phyloP scores from a whole-genome alignment of 345 rosid species.

The Euphorbia pulcherrima region DNA sequence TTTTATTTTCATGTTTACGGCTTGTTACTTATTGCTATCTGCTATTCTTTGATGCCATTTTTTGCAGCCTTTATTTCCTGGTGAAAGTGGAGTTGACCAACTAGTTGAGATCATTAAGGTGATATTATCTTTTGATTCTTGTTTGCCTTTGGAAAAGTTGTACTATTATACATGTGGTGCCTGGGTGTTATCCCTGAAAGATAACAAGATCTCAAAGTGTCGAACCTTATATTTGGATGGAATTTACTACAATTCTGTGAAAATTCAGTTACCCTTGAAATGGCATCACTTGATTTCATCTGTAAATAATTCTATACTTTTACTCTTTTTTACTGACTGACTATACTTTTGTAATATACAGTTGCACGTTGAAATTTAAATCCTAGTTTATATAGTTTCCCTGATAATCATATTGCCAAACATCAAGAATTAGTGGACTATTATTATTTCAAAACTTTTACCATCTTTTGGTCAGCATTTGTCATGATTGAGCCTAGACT shows the following conservation, averaged over 20 bases:
- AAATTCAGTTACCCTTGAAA: background rate
- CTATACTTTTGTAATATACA: too few species aligned
- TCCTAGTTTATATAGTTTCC: background rate
- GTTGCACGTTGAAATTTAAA: constrained; percentile 9
- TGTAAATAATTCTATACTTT: constrained; percentile 1
- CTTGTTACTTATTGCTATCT: background rate
- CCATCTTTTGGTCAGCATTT: background rate
- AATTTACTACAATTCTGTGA: background rate
- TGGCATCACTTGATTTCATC: background rate
- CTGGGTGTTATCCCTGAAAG: background rate
- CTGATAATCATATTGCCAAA: background rate
- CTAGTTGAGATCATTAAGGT: constrained; percentile 98
- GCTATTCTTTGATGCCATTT: constrained; percentile 1
- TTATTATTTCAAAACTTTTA: background rate
- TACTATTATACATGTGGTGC: background rate
- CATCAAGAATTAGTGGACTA: background rate
- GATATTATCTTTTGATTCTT: constrained; percentile 14
- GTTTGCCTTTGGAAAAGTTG: background rate
- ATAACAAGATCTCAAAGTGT: background rate
- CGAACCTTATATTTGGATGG: constrained; percentile 3
- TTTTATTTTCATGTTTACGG: background rate
- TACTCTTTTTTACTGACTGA: too few species aligned
- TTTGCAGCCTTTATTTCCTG: constrained; percentile 93
- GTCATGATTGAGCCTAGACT: background rate
- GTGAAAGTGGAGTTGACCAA: constrained; percentile 97